Base-by-base conservation (phyloP, 192 early-diverging fungal species). In the Radiomyces spectabilis region DNA sequence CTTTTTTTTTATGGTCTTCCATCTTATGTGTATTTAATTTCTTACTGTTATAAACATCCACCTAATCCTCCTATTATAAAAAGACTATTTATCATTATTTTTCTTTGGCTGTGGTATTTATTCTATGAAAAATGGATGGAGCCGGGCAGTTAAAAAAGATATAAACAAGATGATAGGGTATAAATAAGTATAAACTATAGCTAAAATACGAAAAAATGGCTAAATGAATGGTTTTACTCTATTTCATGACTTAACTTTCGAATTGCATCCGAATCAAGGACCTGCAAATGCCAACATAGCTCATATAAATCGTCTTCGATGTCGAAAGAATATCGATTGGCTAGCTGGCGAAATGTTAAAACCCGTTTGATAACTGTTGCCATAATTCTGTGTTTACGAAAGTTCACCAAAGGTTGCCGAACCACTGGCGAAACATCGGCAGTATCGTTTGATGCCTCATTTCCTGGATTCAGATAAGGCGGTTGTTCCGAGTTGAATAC, bases 281-380 rank as follows among this genome's bases (percentile, higher is more conserved):
- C 48, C 1, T 61, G 51, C 4, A 69, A 37, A 1, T 69, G 42
- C 15, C n/a, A 25, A 42, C 75, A 62, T 33, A 43, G 48, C 0
- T 62, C 53, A 56, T 69, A 68, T n/a, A 82, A 32, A 3, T 63
- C 53, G 2, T 34, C 9, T 2, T 78, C 60, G 24, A 56, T 33
- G 2, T 57, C 57, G 57, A 82, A 82, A 9, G 73, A 74, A 34
- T 82, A 82, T 8, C 73, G 57, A 13, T 51, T 49, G 4, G 78
- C 61, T 51, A 82, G 57, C 13, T 59, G 62, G 41, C 76, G 73
- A 51, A 82, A 82, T 0, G 74, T 73, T 32, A 82, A 43, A 42
- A 82, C 61, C 3, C 80, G 59, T 48, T 80, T 80, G 57, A 80
- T 75, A 41, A 80, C 75, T 12, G 69, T 76, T 5, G 80, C 80